A percentile compares a stretch with the other conserved stretches of the same genome.
phyloP scores from a whole-genome alignment of 2,329 filamentous ascomycete genomes.

The Rhynchosporium secalis region DNA sequence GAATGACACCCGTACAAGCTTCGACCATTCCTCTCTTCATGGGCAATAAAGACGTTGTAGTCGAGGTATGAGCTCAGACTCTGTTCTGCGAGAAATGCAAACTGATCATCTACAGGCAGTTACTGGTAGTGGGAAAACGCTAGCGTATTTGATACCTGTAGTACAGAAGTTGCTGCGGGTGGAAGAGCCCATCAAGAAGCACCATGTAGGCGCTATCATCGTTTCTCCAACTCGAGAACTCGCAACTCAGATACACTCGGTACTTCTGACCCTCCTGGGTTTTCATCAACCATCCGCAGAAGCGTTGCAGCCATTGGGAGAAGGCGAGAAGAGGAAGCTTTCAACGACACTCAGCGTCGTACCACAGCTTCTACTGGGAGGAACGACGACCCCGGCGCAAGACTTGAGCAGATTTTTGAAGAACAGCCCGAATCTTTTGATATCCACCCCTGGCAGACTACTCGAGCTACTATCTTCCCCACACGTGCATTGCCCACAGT shows the following conservation, averaged over 20 bases:
- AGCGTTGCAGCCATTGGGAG: slow-evolving; percentile 54
- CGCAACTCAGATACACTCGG: slow-evolving; percentile 84
- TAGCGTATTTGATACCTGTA: slow-evolving; percentile 81
- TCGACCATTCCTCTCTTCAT: slow-evolving; percentile 87
- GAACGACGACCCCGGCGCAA: slow-evolving; percentile 75
- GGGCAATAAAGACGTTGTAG: slow-evolving; percentile 87
- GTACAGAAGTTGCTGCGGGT: slow-evolving; percentile 78
- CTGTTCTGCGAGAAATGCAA: not conserved
- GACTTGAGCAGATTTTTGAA: slow-evolving; percentile 85
- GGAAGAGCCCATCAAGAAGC: slow-evolving; percentile 80
- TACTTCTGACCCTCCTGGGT: slow-evolving; percentile 72
- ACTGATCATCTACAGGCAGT: slow-evolving; percentile 60
- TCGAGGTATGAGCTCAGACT: slow-evolving; percentile 59
- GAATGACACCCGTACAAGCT: slow-evolving; percentile 93
- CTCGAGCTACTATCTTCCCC: slow-evolving; percentile 83
- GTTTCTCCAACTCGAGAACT: slow-evolving; percentile 92
- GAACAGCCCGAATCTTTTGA: slow-evolving; percentile 81
- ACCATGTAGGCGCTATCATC: slow-evolving; percentile 88
- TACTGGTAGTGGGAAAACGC: slow-evolving; percentile 87
- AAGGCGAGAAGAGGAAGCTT: slow-evolving; percentile 53
- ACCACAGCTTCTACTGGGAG: slow-evolving; percentile 86
- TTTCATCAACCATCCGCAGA: slow-evolving; percentile 82
- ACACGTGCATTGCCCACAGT: slow-evolving; percentile 84
- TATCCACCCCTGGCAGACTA: slow-evolving; percentile 87
- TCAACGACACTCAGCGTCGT: slow-evolving; percentile 59